A percentile compares a stretch with the other conserved stretches of the same genome.
Conservation (phyloP, 768 basidiomycete species). For the Amanita pallidorosea region DNA sequence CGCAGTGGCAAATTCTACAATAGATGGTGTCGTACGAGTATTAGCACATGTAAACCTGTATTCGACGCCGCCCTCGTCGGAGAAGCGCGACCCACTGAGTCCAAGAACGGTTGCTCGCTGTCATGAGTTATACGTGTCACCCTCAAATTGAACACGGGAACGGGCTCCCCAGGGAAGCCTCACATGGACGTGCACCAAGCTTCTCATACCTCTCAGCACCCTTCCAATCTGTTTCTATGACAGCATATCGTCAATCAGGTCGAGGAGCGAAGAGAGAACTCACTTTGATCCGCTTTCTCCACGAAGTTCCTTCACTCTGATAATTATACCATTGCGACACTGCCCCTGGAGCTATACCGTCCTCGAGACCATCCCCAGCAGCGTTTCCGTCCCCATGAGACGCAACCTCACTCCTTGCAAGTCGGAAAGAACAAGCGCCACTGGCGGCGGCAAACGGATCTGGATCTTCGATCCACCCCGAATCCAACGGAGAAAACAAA, state of each 20-base stretch:
- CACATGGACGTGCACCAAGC: not conserved
- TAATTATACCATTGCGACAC: not conserved
- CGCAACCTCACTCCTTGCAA: not conserved
- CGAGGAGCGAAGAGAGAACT: not conserved
- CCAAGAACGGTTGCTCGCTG: no score
- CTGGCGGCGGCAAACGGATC: not conserved
- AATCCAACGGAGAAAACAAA: not conserved
- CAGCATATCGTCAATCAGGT: not conserved
- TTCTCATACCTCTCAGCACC: slow-evolving; percentile 1
- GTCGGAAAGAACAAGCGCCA: not conserved
- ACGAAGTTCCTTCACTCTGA: not conserved
- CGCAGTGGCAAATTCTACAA: no score
- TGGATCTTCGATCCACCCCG: not conserved
- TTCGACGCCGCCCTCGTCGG: no score
- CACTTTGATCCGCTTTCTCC: not conserved
- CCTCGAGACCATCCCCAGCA: no score
- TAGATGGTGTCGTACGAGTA: no score
- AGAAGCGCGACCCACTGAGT: no score
- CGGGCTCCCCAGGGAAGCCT: not conserved
- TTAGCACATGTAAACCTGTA: no score
- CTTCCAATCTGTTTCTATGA: not conserved
- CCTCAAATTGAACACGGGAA: not conserved
- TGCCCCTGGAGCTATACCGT: not conserved
- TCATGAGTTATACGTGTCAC: no score
- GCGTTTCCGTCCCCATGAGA: no score